Conservation (phyloP, 148 eudicot genomes). For the Salicornia ramosissima region DNA sequence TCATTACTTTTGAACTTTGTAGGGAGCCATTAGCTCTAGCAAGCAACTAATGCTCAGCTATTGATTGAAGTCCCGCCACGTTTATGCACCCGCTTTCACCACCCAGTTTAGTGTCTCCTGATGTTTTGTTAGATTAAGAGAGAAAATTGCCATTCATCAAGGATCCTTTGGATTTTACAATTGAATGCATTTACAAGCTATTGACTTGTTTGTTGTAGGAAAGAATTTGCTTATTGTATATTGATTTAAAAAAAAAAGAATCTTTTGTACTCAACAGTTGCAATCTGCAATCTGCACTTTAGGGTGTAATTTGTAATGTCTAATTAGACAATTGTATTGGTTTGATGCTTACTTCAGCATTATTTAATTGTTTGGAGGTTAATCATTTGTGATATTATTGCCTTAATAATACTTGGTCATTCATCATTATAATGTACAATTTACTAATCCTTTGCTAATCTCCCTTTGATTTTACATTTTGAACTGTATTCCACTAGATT, state of each 20-base stretch:
- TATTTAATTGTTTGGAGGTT: neutral
- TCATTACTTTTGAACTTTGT: neutral
- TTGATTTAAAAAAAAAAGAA: too few relatives aligned
- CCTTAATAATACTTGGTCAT: too few relatives aligned
- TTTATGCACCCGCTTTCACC: neutral
- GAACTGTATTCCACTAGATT: neutral
- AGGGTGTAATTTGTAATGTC: neutral
- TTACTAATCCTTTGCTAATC: neutral
- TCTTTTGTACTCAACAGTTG: neutral
- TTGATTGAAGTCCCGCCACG: neutral
- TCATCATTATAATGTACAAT: neutral
- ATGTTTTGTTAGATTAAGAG: neutral
- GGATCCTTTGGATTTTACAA: neutral
- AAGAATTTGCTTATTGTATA: neutral
- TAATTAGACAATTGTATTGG: neutral
- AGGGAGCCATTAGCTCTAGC: neutral
- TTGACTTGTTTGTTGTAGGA: constrained; percentile 1
- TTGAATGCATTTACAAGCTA: neutral
- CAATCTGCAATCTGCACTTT: too few relatives aligned
- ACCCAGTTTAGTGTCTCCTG: neutral
- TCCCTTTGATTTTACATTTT: too few relatives aligned
- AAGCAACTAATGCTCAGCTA: neutral
- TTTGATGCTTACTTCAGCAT: neutral
- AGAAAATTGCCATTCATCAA: neutral
- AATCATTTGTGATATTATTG: too few relatives aligned